These are phyloP conservation scores for Solanum raphanifolium DNA, from an alignment of 257 asterid genomes.

Conservation along the genomic window DNA sequence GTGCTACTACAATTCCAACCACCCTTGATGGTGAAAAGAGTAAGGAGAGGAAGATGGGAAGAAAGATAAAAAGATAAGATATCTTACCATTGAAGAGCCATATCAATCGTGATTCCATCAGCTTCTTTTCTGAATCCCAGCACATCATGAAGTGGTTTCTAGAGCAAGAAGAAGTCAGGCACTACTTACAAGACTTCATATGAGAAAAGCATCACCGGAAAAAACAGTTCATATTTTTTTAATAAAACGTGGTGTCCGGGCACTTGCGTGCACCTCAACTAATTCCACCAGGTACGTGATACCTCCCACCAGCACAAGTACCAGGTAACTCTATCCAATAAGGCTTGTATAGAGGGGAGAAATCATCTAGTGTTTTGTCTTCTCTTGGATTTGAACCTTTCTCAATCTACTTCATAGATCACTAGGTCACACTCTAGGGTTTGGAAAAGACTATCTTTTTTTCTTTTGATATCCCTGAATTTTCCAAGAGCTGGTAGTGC, in stretches of 20 bases:
- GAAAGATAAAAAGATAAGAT: constrained; percentile 4
- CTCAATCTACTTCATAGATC: not conserved
- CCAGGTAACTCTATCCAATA: not conserved
- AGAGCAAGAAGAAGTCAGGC: constrained; percentile 25
- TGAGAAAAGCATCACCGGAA: not conserved
- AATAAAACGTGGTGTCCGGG: not conserved
- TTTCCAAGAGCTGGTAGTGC: not conserved
- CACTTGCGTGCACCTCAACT: not conserved
- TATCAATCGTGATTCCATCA: constrained; percentile 60
- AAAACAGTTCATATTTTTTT: not conserved
- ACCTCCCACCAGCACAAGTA: not conserved
- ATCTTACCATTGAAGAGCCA: constrained; percentile 85
- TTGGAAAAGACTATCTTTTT: not conserved
- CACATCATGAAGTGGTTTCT: constrained; percentile 90
- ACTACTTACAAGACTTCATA: constrained; percentile 1
- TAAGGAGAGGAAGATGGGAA: not conserved
- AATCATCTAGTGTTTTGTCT: not conserved
- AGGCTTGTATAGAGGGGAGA: not conserved
- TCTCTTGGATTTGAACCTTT: not conserved
- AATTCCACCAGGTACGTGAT: not conserved
- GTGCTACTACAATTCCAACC: not conserved
- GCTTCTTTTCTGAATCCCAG: constrained; percentile 72
- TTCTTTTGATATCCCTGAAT: not conserved
- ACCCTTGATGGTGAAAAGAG: not conserved
- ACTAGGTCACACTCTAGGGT: not conserved